Evolutionary conservation across 345 rosid species (phyloP), one percentile per base, ranked within the genome.

Genomic region (Odontarrhena argentea): DNA sequence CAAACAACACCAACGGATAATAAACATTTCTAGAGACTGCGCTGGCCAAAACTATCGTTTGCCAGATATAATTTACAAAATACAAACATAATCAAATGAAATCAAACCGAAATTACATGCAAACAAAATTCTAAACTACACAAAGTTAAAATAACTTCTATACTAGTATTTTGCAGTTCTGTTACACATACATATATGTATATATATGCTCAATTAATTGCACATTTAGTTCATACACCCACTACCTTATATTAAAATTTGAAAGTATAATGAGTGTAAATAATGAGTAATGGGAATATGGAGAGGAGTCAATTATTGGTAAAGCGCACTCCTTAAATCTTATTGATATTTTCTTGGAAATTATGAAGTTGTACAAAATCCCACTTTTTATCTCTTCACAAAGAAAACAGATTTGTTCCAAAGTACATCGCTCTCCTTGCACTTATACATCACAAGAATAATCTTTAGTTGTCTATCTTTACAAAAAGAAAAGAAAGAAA

Each of bases 311-410:
- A 71, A 56, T 56, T 71, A 65, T 45, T 73, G 66, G 66, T 41
- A 37, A 70, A 57, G 41, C 40, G 35, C 55, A 62, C 36, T 71
- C 44, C 63, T 55, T 40, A 47, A 43, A 63, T 55, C 38, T 63
- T 43, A 1, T 43, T 3, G 43, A 13, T 18, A 18, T 28, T 47
- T 58, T 65, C 6, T 41, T 65, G 44, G 60, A 13, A 73, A 58
- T 43, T 13, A 59, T 28, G 54, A 45, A 47, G 45, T 30, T 65
- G 50, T 41, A 50, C 68, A 63, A 67, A 78, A 70, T 46, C 61
- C n/a, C 51, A 62, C 74, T 78, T 75, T 71, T 75, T 71, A 66
- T 78, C 71, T 70, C 26, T 37, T 28, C 9, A 56, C 81, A 74
- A 70, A 74, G 78, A 73, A 78, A 74, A 28, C 51, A 28, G 32